These are phyloP conservation scores for Neolentinus lepideus DNA, from an alignment of 1,284 basidiomycete species.

Conservation along the genomic window DNA sequence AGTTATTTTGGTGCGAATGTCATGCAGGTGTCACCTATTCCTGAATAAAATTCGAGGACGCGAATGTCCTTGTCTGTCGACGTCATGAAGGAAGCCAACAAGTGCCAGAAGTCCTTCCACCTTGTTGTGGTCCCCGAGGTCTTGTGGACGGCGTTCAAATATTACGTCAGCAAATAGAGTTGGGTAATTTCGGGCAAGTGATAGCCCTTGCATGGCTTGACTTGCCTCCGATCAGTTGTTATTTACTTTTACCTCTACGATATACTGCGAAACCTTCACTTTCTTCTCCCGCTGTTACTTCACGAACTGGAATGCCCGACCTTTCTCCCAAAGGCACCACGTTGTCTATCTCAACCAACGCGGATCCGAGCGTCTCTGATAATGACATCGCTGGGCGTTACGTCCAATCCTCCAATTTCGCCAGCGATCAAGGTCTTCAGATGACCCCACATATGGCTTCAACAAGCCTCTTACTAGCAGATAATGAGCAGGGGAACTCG, in stretches of 20 bases:
- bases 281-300: not conserved
- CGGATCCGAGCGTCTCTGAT: not conserved
- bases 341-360: not conserved
- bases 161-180: not conserved
- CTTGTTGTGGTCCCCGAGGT: not conserved
- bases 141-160: not conserved
- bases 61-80: constrained; percentile 18
- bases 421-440: not conserved
- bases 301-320: not conserved
- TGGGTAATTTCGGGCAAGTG: not conserved
- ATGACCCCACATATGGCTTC: not conserved
- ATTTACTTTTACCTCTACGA: not conserved
- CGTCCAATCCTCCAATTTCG: not conserved
- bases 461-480: no score
- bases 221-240: not conserved
- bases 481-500: not conserved
- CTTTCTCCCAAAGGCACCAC: not conserved
- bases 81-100: constrained; percentile 2
- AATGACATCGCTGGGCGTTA: not conserved
- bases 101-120: not conserved
- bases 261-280: not conserved
- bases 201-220: not conserved
- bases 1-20: not conserved
- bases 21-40: constrained; percentile 44
- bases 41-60: constrained; percentile 71